A percentile compares a stretch with the other conserved stretches of the same genome.
Conservation (phyloP, 139 green algal species). For the Eudorina sp. region DNA sequence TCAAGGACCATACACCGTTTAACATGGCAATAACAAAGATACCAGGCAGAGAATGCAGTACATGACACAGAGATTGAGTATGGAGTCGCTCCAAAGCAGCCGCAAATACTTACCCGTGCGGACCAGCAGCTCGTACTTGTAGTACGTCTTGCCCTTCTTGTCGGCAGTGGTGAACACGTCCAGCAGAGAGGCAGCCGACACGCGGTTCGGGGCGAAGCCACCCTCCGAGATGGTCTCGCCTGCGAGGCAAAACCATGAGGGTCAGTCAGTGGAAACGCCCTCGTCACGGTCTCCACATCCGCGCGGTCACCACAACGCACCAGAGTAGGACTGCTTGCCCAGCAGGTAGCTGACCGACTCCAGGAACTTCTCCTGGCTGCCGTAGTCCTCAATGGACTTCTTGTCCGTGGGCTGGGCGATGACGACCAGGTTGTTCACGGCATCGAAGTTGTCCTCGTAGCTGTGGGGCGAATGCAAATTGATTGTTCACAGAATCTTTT, state of each 20-base stretch:
- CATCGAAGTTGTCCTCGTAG: conserved; percentile 98
- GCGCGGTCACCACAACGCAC: conserved; percentile 51
- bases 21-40: no score
- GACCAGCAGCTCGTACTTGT: conserved; percentile 91
- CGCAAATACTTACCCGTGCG: conserved; percentile 70
- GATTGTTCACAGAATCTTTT: no score
- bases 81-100: no score
- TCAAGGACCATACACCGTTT: no score
- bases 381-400: conserved; percentile 87
- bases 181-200: conserved; percentile 88
- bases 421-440: conserved; percentile 91
- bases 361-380: conserved; percentile 92
- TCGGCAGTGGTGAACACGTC: conserved; percentile 83
- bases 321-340: conserved; percentile 82
- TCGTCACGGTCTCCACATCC: no score
- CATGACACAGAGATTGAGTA: no score
- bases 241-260: conserved; percentile 34
- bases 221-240: conserved; percentile 93
- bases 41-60: no score
- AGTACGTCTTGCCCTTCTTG: conserved; percentile 98
- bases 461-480: no score
- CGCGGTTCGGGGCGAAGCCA: conserved; percentile 91
- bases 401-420: conserved; percentile 82
- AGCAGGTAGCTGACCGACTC: conserved; percentile 84
- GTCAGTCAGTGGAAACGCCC: no score